Evolutionary conservation across 192 early-diverging fungal species (phyloP), one percentile per base, ranked within the genome.

Genomic region (Spizellomyces punctatus): DNA sequence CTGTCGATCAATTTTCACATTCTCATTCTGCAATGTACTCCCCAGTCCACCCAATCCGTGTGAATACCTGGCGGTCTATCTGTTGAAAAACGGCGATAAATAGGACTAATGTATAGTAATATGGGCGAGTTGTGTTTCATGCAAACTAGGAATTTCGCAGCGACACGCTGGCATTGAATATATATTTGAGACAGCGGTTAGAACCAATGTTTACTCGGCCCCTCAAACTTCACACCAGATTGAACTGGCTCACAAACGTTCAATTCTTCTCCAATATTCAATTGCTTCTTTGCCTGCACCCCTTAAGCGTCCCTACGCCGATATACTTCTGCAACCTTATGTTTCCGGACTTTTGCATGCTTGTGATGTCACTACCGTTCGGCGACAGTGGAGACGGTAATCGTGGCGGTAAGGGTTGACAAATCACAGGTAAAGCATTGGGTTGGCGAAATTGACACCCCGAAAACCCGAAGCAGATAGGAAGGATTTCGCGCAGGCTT

Each of bases 11-110:
- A 57, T 44, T 17, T 27, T 16, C 6, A 9, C 52, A 4, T 45
- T 41, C 21, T n/a, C 21, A 63, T 52, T 43, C 10, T 21, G 27
- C 27, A 36, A 36, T 36, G 27, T 36, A 36, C 27, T 36, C 27
- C 27, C 27, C 57, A 82, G 81, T 12, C 82, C 82, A 43, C 82
- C 79, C 64, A 83, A 83, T 62, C 79, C 82, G 22, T 73, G 68
- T 52, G 82, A 83, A 66, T 83, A 74, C 21, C 68, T 83, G 4
- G 82, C 69, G n/a, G 63, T 79, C 9, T 83, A 71, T 55, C 64
- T 83, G 9, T 49, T 83, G 14, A 65, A 70, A 17, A 81, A 83
- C 61, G 49, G 74, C 27, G 42, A 41, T 56, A 56, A 22, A 56
- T n/a, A 22, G n/a, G 4, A 6, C n/a, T 56, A 22, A 7, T 56